These are phyloP conservation scores for Erodium maritimum DNA, from an alignment of 345 rosid genomes.

Conservation along the genomic window DNA sequence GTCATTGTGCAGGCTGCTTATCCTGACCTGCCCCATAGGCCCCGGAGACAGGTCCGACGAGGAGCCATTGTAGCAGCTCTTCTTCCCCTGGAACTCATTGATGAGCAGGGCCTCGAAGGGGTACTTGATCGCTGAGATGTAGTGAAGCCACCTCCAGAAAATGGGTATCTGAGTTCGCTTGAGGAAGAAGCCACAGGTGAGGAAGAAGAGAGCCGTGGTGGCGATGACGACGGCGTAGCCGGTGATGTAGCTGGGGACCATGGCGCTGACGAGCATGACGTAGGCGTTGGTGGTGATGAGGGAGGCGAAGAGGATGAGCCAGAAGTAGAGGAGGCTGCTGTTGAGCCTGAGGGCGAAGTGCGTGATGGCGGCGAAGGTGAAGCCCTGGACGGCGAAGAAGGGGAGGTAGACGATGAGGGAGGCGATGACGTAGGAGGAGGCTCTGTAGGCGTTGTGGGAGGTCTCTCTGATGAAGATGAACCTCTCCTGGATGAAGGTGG, in stretches of 20 bases:
- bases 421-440: conserved; percentile 52
- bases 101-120: conserved; percentile 47
- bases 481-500: conserved; percentile 56
- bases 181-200: conserved; percentile 51
- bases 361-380: conserved; percentile 40
- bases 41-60: conserved; percentile 35
- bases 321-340: conserved; percentile 34
- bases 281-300: conserved; percentile 50
- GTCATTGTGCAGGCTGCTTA: conserved; percentile 19
- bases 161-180: conserved; percentile 31
- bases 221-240: conserved; percentile 56
- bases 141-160: conserved; percentile 55
- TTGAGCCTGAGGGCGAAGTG: conserved; percentile 18
- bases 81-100: conserved; percentile 35
- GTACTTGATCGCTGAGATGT: conserved; percentile 50
- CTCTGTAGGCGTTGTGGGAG: conserved; percentile 53
- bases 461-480: conserved; percentile 64
- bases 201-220: conserved; percentile 56
- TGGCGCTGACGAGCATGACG: conserved; percentile 62
- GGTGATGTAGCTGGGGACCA: conserved; percentile 50
- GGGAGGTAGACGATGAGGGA: conserved; percentile 53
- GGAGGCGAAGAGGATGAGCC: conserved; percentile 46
- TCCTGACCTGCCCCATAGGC: conserved; percentile 30
- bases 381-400: conserved; percentile 46
- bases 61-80: conserved; percentile 22